A percentile compares a stretch with the other conserved stretches of the same genome.
Conservation (phyloP, 495 filamentous ascomycete species). For the Penicillium mononematosum region DNA sequence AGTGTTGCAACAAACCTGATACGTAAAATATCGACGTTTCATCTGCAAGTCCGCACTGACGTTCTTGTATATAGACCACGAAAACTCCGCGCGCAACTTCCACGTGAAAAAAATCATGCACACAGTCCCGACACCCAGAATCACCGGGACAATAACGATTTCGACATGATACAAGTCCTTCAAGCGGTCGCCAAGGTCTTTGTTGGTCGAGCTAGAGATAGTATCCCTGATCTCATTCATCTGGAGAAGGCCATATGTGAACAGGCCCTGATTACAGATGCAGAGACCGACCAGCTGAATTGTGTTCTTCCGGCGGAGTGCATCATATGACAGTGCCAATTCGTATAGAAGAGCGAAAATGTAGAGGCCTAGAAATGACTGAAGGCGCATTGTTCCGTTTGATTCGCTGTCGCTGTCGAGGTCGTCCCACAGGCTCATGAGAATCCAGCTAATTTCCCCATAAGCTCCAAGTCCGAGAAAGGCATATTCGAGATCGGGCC, state of each 20-base stretch:
- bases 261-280: conserved; percentile 23
- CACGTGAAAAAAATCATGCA: conserved; percentile 22
- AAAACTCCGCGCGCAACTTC: conserved; percentile 22
- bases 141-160: conserved; percentile 21
- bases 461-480: conserved; percentile 1
- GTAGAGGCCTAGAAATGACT: conserved; percentile 25
- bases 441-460: conserved; percentile 18
- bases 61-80: conserved; percentile 22
- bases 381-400: conserved; percentile 18
- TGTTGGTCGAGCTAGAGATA: conserved; percentile 4
- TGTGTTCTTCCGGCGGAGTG: conserved; percentile 23
- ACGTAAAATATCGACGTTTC: conserved; percentile 21
- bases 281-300: conserved; percentile 25
- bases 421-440: conserved; percentile 20
- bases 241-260: conserved; percentile 23
- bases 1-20: conserved; percentile 10
- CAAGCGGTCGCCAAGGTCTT: conserved; percentile 6
- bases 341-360: conserved; percentile 28
- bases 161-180: conserved; percentile 12
- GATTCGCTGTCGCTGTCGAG: conserved; percentile 10
- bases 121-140: conserved; percentile 18
- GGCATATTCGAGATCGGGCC: conserved; percentile 35
- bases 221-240: conserved; percentile 22
- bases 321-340: conserved; percentile 24
- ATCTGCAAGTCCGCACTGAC: conserved; percentile 23